Percentiles rank a stretch among this genome's conserved stretches.
Evolutionary conservation across 305 asterid genomes (phyloP).

Genomic region (Fraxinus sp.): DNA sequence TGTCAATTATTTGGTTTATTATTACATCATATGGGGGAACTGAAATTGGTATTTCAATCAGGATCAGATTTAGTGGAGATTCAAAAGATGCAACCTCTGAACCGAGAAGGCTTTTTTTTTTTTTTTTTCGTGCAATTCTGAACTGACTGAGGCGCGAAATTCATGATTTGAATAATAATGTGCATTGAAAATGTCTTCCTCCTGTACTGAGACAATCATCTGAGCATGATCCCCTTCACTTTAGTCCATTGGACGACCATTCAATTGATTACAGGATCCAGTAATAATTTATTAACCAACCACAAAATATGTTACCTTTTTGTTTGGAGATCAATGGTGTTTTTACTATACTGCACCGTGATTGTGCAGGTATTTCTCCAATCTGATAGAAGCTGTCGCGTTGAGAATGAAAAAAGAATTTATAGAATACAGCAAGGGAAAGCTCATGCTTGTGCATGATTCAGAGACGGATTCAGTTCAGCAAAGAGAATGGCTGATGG

Average conservation of each 20-base stretch:
- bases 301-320: background rate
- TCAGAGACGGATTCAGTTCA: slow-evolving; percentile 14
- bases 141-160: background rate
- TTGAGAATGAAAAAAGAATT: slow-evolving; percentile 70
- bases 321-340: background rate
- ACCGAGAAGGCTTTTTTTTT: background rate
- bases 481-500: slow-evolving; percentile 52
- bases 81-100: background rate
- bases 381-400: slow-evolving; percentile 81
- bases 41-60: background rate
- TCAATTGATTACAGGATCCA: background rate
- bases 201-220: background rate
- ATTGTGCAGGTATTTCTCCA: slow-evolving; percentile 74
- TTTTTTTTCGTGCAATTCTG: background rate
- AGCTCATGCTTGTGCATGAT: slow-evolving; percentile 42
- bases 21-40: background rate
- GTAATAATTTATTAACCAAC: background rate
- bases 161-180: background rate
- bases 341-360: background rate
- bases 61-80: background rate
- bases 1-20: background rate
- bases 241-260: background rate
- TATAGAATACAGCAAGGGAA: slow-evolving; percentile 57
- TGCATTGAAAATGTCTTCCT: background rate
- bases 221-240: background rate